Evolutionary conservation across 768 basidiomycete species (phyloP).

Genomic region (Boletus rufocinnamomeus): DNA sequence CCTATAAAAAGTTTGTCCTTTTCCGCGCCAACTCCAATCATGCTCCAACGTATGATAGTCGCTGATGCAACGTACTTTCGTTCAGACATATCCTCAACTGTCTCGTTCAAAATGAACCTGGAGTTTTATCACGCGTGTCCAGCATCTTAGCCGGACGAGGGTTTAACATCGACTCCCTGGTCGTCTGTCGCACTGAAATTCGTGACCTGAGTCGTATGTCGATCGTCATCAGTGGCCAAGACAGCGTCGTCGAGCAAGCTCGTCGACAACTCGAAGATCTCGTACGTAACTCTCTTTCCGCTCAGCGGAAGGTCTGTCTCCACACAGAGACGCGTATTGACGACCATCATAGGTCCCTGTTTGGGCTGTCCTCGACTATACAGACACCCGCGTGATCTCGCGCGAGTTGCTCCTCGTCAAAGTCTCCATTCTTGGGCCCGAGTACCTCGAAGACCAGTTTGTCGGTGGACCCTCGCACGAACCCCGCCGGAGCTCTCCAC

Average conservation of each 20-base stretch:
- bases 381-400: constrained; percentile 85
- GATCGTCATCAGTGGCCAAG: constrained; percentile 94
- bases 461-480: constrained; percentile 83
- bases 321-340: background rate
- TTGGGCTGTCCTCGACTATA: constrained; percentile 99
- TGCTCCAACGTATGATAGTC: background rate
- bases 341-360: constrained; percentile 77
- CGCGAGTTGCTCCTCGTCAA: constrained; percentile 96
- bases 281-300: constrained; percentile 48
- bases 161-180: constrained; percentile 98
- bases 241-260: constrained; percentile 97
- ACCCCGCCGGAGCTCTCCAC: constrained; percentile 47
- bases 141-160: constrained; percentile 96
- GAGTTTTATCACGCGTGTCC: constrained; percentile 97
- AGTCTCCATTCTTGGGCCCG: constrained; percentile 95
- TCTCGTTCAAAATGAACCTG: constrained; percentile 98
- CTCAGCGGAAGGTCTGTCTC: background rate
- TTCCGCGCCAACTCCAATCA: background rate
- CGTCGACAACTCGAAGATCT: constrained; percentile 94
- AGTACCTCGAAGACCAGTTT: constrained; percentile 93
- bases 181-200: constrained; percentile 97
- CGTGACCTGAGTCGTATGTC: constrained; percentile 98
- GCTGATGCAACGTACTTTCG: constrained; percentile 7
- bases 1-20: constrained; percentile 76
- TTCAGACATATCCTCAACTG: constrained; percentile 93